Conservation (phyloP, 1,139 yeast species). For the Fermentozyma sake region DNA sequence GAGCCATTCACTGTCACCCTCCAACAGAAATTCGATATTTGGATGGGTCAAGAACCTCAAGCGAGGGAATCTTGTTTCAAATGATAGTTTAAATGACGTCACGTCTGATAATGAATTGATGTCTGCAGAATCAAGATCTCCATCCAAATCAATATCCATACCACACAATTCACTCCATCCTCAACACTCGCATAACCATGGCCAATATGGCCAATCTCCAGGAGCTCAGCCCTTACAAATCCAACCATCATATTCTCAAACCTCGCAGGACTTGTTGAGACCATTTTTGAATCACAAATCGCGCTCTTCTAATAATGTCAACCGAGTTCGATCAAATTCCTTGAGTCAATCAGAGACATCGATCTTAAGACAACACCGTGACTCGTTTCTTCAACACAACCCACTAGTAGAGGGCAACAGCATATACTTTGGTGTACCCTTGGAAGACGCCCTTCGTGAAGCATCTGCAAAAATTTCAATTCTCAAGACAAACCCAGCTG, state of each 20-base stretch:
- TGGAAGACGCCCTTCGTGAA: constrained; percentile 63
- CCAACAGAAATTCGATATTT: constrained; percentile 37
- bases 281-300: constrained; percentile 49
- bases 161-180: constrained; percentile 8
- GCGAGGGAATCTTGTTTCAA: constrained; percentile 34
- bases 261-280: constrained; percentile 31
- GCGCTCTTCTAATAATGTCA: constrained; percentile 46
- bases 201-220: too few species aligned
- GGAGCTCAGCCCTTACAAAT: constrained; percentile 5
- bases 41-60: constrained; percentile 49
- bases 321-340: constrained; percentile 36
- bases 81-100: constrained; percentile 39
- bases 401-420: constrained; percentile 45
- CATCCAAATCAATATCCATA: constrained; percentile 15
- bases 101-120: constrained; percentile 27
- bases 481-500: constrained; percentile 44
- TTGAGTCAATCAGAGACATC: constrained; percentile 29
- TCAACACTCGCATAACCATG: constrained; percentile 4
- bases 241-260: constrained; percentile 5
- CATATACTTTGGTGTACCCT: constrained; percentile 79
- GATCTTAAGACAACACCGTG: constrained; percentile 51
- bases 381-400: constrained; percentile 46
- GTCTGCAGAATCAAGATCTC: constrained; percentile 21
- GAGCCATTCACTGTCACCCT: constrained; percentile 43
- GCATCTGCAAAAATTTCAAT: constrained; percentile 76